Evolutionary conservation across 768 basidiomycete species (phyloP), one percentile per base, ranked within the genome.

Genomic region (Serpula lacrymans): DNA sequence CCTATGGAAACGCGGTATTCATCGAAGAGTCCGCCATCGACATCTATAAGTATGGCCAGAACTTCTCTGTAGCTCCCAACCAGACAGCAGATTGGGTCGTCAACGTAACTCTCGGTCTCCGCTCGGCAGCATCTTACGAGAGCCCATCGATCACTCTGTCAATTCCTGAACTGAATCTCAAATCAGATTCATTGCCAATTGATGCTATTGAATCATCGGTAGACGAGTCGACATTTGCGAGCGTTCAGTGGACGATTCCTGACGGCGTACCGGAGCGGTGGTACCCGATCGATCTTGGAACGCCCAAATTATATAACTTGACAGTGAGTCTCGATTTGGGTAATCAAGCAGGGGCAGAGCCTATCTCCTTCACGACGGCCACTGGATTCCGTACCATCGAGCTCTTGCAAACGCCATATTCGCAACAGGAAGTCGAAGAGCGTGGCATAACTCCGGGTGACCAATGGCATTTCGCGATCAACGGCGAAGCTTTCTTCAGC

Each of bases 301-400:
- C 62, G 11, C 78, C 77, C 7, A 69, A 72, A 42, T 58, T 78
- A 11, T 80, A 80, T 58, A 70, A 79, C 48, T 53, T 80, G 45
- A 70, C 67, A 4, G 61, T 71, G 26, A 55, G 64, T 3, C 52
- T 80, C 18, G 55, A 57, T 18, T 35, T 41, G 14, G 44, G 48
- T 18, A 27, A 46, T 10, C 23, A 25, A 4, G 27, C 39, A 10
- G 18, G 55, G 6, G 25, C 52, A 14, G 46, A 50, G 17, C 41
- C 51, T 2, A 54, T 72, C 26, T 60, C 54, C 26, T 71, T 74
- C 46, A 64, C 63, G 14, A 67, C 67, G 3, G 68, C 68, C 21
- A 77, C 74, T 5, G 77, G 78, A 6, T 81, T 80, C 60, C 72
- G 78, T n/a, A 79, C 78, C 3, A 70, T 80, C 35, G 62, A 72